Evolutionary conservation across 192 early-diverging fungal species (phyloP), one percentile per base, ranked within the genome.

Genomic region (Umbelopsis sp.): DNA sequence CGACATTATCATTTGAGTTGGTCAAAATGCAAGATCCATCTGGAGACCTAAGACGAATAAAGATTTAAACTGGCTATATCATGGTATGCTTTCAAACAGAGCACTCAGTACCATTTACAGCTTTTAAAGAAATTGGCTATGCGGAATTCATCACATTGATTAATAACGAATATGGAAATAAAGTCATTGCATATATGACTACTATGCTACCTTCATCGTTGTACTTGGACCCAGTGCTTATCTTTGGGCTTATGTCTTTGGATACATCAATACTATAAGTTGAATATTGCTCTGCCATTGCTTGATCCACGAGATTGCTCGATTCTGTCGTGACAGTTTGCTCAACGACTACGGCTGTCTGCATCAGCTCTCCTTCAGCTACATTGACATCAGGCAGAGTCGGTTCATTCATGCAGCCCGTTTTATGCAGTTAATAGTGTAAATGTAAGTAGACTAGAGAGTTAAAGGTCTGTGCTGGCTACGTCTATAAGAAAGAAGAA

Each of bases 11-110:
- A 70, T 87, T 89, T 4, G 86, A 86, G 48, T 87, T 88, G 1
- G 85, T 81, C 35, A 92, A 67, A 0, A 91, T 46, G 67, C 86
- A 90, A 1, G 83, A 69, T 46, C 90, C 90, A 71, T 92, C 90
- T 4, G 90, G 90, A 10, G 88, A 89, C 89, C 89, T 90, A 74
- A 22, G 44, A 52, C 30, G 30, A 61, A 64, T 1, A 71, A 68
- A 23, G 27, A 30, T 20, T 41, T n/a, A 50, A 3, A 22, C n/a
- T 50, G 16, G 6, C 44, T 5, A 21, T 68, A 23, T 33, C 48
- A 23, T 53, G 1, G 30, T 44, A n/a, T 64, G n/a, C 47, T 8
- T 12, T 41, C 3, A 41, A 48, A 30, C 27, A 58, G 8, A 46
- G 55, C 13, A 30, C 1, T 10, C 2, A 15, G n/a, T 78, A 91